Base-by-base conservation (phyloP, 2,329 filamentous ascomycete species). In the Keithomyces neogunnii region DNA sequence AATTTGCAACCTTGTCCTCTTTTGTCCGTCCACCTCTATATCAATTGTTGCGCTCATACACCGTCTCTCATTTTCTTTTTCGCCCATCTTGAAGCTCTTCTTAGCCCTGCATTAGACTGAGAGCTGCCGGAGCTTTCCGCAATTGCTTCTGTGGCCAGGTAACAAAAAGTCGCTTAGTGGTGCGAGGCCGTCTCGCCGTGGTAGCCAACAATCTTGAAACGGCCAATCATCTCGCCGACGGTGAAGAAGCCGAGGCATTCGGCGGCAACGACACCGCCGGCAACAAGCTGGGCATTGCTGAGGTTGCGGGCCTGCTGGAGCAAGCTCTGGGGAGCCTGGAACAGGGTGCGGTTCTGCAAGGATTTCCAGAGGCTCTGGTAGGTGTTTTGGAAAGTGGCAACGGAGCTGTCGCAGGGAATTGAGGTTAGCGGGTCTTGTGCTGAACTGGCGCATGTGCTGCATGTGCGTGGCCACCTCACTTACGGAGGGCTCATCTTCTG, bases 171-270 rank as follows among this genome's bases (percentile, higher is more conserved):
- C 9, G 38, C 30, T 74, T 76, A 82, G 72, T 82, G 81, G 69
- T 84, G 79, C 58, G 76, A 74, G 61, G 77, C 78, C 56, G 70
- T 66, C 68, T 88, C 82, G 66, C 88, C 87, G 71, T 80, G 81
- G 80, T 99, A 99, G 58, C 93, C 93, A 62, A 99, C 79, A 62
- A 99, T 71, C 86, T 99, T 97, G 76, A 93, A 83, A 66, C 91
- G 82, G 64, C 93, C 93, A 64, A 99, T 84, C 71, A 99, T 97
- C 80, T 97, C 91, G 59, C 93, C 93, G 51, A 97, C 82, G 55
- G 91, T 95, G 81, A 97, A 99, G 82, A 99, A 99, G 55, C 93
- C 93, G 60, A 99, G 73, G 48, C 89, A 80, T 75, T 99, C 92
- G 51, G 91, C 91, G 46, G 78, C 73, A 56, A 96, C 75, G 54